Percentiles rank a stretch among this genome's conserved stretches.
Conservation (phyloP, 2,329 filamentous ascomycete species). For the Fusarium camptoceras region DNA sequence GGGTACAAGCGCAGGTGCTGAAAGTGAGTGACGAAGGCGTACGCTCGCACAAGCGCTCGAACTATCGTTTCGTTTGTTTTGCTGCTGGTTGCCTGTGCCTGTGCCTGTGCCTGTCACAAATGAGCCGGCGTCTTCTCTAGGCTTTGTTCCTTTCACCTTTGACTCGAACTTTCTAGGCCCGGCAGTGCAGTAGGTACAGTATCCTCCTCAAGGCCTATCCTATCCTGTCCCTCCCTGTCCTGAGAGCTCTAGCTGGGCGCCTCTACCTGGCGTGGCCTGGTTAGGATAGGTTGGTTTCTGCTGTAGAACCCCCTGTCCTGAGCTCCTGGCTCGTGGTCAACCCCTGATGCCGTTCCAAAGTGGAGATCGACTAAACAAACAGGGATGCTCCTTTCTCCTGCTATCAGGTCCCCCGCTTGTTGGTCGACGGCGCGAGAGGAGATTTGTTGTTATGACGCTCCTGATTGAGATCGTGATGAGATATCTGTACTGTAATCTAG, state of each 20-base stretch:
- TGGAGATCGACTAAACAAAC: conserved; percentile 12
- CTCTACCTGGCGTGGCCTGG: conserved; percentile 18
- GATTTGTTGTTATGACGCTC: conserved; percentile 31
- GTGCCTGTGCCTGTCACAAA: conserved; percentile 10
- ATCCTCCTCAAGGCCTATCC: neutral
- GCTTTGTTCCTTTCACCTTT: neutral
- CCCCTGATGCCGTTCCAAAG: conserved; percentile 24
- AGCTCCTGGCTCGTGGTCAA: conserved; percentile 8
- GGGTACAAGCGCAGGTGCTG: neutral
- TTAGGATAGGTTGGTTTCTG: conserved; percentile 30
- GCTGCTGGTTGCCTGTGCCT: neutral
- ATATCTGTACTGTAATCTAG: neutral
- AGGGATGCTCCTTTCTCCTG: conserved; percentile 20
- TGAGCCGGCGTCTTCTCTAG: conserved; percentile 13
- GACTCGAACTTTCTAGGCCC: neutral
- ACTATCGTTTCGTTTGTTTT: conserved; percentile 11
- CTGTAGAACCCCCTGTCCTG: conserved; percentile 19
- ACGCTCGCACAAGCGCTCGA: conserved; percentile 1
- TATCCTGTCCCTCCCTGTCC: neutral
- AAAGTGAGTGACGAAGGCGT: neutral
- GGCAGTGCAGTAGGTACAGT: neutral
- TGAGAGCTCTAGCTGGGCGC: neutral
- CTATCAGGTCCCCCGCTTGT: conserved; percentile 34
- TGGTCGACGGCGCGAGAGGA: conserved; percentile 31
- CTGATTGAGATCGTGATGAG: conserved; percentile 22